A percentile compares a stretch with the other conserved stretches of the same genome.
These are phyloP conservation scores for Populus hybrid DNA, from an alignment of 441 rosid genomes.

Conservation along the genomic window DNA sequence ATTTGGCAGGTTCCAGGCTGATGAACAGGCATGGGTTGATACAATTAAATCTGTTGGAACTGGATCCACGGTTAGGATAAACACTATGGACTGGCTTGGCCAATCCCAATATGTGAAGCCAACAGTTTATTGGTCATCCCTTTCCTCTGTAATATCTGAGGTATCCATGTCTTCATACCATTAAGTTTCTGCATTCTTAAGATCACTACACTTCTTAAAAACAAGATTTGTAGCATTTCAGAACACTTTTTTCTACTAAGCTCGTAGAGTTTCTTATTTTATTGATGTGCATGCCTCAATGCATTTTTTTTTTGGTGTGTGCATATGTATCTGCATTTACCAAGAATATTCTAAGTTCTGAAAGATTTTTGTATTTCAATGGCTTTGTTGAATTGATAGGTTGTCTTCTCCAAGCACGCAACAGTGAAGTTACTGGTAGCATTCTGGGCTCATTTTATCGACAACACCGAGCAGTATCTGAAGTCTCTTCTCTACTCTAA, in stretches of 20 bases:
- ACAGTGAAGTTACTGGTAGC: conserved; percentile 80
- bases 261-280: too few species aligned
- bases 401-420: conserved; percentile 78
- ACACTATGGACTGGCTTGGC: too few species aligned
- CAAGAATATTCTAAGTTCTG: neutral
- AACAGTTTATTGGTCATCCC: too few species aligned
- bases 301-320: too few species aligned
- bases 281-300: too few species aligned
- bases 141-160: too few species aligned
- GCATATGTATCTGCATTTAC: neutral
- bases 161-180: too few species aligned
- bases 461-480: conserved; percentile 63
- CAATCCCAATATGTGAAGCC: too few species aligned
- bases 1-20: conserved; percentile 65
- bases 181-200: too few species aligned
- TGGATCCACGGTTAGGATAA: conserved; percentile 61
- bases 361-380: neutral
- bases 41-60: conserved; percentile 63
- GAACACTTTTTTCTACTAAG: too few species aligned
- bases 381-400: conserved; percentile 30
- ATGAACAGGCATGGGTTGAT: conserved; percentile 88
- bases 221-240: too few species aligned
- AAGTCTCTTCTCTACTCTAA: conserved; percentile 72
- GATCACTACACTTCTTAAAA: too few species aligned
- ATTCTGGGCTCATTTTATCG: conserved; percentile 78